These are phyloP conservation scores for Neonectria magnoliae DNA, from an alignment of 2,329 filamentous ascomycete species.

Conservation along the genomic window DNA sequence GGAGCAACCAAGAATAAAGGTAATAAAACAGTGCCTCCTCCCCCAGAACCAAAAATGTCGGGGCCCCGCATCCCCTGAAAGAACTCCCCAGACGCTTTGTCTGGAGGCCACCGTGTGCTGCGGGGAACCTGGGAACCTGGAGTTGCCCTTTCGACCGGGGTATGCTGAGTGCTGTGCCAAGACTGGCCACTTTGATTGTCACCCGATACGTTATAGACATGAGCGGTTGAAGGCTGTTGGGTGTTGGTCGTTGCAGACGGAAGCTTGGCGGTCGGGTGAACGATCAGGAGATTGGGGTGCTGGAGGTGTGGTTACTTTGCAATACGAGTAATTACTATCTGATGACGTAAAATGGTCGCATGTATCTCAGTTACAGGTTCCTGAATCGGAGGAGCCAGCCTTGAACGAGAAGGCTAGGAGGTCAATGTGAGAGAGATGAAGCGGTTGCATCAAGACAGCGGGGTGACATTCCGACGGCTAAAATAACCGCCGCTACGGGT, in stretches of 20 bases:
- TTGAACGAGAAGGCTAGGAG: too few species aligned
- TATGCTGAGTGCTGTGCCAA: not conserved
- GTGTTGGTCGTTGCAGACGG: not conserved
- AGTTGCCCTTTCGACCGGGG: conserved; percentile 5
- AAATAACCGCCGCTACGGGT: too few species aligned
- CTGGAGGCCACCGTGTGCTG: conserved; percentile 4
- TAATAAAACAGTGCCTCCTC: not conserved
- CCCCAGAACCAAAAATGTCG: conserved; percentile 2
- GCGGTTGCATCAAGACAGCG: too few species aligned
- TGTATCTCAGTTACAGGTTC: too few species aligned
- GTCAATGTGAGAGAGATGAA: too few species aligned
- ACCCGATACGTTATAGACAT: not conserved
- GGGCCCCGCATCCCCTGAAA: conserved; percentile 17
- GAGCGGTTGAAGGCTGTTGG: not conserved
- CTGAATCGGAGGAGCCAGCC: too few species aligned
- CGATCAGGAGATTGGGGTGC: conserved; percentile 7
- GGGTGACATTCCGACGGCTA: too few species aligned
- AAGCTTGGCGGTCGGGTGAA: not conserved
- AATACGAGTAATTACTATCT: not conserved
- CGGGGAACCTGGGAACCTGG: conserved; percentile 15
- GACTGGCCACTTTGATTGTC: not conserved
- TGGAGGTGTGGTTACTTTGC: not conserved
- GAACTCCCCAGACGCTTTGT: not conserved
- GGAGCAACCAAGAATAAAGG: not conserved
- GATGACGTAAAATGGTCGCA: not conserved